Conservation (phyloP, 2,329 filamentous ascomycete genomes). For the Pseudogymnoascus sp. region DNA sequence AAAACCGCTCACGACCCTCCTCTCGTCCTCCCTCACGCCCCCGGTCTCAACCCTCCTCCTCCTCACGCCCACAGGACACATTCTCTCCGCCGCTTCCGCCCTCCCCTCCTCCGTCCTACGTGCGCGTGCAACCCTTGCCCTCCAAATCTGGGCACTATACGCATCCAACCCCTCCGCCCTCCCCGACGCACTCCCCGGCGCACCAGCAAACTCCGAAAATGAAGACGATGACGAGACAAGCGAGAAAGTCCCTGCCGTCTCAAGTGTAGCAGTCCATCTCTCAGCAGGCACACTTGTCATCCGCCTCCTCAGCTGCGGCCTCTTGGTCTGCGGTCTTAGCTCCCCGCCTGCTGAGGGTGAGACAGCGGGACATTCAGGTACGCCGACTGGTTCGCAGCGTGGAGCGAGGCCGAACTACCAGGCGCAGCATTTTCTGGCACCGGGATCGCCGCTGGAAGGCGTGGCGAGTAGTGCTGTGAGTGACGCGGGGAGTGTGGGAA, state of each 20-base stretch:
- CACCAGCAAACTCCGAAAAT: constrained; percentile 16
- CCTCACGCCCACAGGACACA: constrained; percentile 52
- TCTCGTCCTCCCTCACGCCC: constrained; percentile 45
- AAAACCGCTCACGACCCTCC: constrained; percentile 55
- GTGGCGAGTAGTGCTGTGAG: constrained; percentile 26
- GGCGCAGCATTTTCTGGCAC: not conserved
- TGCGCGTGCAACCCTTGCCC: constrained; percentile 56
- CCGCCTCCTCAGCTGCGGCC: constrained; percentile 47
- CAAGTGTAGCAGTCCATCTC: constrained; percentile 43
- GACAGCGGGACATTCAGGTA: not conserved
- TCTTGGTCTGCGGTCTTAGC: constrained; percentile 55
- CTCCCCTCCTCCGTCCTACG: constrained; percentile 50
- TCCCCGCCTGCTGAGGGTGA: constrained; percentile 25
- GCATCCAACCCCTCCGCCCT: constrained; percentile 35
- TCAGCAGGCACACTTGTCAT: constrained; percentile 48
- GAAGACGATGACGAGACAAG: constrained; percentile 19
- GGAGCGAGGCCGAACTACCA: not conserved
- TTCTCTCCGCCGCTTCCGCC: constrained; percentile 53
- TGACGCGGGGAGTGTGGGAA: constrained; percentile 27
- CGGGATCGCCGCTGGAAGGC: constrained; percentile 23
- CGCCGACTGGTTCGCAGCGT: not conserved
- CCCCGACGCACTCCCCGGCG: constrained; percentile 34
- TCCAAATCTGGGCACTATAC: constrained; percentile 53
- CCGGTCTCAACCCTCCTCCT: constrained; percentile 53
- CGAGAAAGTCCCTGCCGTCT: constrained; percentile 21